Evolutionary conservation across 2,329 filamentous ascomycete genomes (phyloP).

Genomic region (Arthroderma uncinatum): DNA sequence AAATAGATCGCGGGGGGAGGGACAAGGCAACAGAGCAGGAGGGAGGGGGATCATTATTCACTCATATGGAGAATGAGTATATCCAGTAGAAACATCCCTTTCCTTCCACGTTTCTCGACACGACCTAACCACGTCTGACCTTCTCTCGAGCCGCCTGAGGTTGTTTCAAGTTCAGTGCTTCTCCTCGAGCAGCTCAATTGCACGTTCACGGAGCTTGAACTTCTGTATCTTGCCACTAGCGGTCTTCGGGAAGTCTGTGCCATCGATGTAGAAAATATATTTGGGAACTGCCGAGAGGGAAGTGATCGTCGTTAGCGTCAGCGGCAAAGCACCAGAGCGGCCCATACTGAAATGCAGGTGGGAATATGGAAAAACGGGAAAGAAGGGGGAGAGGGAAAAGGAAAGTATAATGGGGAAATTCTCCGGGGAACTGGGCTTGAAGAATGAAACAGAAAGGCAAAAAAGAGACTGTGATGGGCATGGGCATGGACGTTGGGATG

Average conservation of each 20-base stretch:
- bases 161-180: constrained; percentile 11
- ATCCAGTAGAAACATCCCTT: neutral
- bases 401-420: neutral
- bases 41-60: neutral
- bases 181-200: constrained; percentile 38
- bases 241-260: constrained; percentile 76
- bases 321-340: neutral
- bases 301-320: constrained; percentile 4
- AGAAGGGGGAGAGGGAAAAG: neutral
- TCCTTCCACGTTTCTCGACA: neutral
- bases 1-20: neutral
- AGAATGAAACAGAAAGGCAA: neutral
- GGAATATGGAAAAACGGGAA: neutral
- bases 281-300: constrained; percentile 51
- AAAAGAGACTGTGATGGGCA: neutral
- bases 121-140: neutral
- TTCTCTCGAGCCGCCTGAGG: neutral
- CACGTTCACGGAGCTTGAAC: constrained; percentile 67
- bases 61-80: neutral
- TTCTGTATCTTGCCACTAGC: constrained; percentile 96
- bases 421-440: neutral
- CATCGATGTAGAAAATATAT: constrained; percentile 67
- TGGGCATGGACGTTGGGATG: neutral
- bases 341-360: neutral
- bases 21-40: neutral